Conservation (phyloP, 768 basidiomycete genomes). For the Candolleomyces efflorescens region DNA sequence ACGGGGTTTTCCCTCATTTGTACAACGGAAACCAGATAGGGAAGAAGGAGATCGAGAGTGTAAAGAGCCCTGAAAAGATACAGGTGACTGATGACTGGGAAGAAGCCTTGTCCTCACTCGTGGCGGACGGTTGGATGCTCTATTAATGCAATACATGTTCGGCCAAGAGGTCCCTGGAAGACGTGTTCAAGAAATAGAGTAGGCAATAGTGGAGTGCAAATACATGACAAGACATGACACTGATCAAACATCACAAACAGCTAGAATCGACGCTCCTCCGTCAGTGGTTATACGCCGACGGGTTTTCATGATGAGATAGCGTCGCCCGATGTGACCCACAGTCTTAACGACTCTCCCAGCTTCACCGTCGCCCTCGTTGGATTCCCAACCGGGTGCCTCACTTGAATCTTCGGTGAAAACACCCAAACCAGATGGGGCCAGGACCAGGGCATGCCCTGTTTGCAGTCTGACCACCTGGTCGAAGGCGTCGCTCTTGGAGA, state of each 20-base stretch:
- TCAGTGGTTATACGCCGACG: constrained; percentile 58
- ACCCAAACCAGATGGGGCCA: constrained; percentile 63
- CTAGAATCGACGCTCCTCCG: constrained; percentile 59
- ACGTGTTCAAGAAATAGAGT: not conserved
- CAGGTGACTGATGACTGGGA: not conserved
- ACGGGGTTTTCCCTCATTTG: constrained; percentile 51
- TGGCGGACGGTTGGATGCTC: not conserved
- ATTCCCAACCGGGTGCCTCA: not conserved
- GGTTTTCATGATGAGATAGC: constrained; percentile 58
- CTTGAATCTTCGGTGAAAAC: constrained; percentile 14
- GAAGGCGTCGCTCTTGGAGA: constrained; percentile 56
- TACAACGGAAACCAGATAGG: constrained; percentile 45
- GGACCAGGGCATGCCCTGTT: constrained; percentile 70
- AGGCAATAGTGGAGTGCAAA: not conserved
- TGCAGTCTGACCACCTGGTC: constrained; percentile 61
- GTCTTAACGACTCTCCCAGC: not conserved
- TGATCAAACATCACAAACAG: constrained; percentile 17
- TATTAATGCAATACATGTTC: not conserved
- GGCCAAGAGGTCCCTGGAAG: not conserved
- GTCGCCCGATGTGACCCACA: constrained; percentile 47
- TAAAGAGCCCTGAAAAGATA: constrained; percentile 9
- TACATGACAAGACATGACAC: not conserved
- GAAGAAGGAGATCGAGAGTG: constrained; percentile 39
- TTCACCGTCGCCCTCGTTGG: too few species aligned
- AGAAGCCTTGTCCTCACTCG: not conserved